Conservation (phyloP, 805 yeast genomes). For the Starmerella apis region DNA sequence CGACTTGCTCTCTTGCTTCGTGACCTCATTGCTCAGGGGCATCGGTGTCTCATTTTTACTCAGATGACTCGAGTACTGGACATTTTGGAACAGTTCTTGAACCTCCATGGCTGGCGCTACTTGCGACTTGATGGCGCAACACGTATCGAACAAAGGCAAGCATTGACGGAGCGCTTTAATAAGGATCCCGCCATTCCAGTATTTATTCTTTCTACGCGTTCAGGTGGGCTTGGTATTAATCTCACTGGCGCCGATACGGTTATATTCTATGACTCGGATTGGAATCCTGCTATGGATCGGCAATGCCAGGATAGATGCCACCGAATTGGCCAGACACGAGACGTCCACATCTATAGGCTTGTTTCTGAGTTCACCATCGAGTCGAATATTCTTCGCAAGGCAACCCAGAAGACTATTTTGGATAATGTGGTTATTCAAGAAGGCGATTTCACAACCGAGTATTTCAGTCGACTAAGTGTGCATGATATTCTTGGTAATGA, state of each 20-base stretch:
- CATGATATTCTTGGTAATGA: constrained; percentile 69
- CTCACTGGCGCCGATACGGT: constrained; percentile 98
- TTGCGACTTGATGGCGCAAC: constrained; percentile 97
- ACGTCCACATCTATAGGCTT: constrained; percentile 92
- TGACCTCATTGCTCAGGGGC: constrained; percentile 74
- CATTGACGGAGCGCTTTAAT: constrained; percentile 85
- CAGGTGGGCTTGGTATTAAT: constrained; percentile 97
- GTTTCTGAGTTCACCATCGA: constrained; percentile 95
- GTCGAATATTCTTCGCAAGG: constrained; percentile 84
- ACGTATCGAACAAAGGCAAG: constrained; percentile 90
- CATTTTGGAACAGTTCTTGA: constrained; percentile 81
- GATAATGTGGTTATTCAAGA: constrained; percentile 95
- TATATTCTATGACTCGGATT: constrained; percentile 93
- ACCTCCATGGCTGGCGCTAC: constrained; percentile 87
- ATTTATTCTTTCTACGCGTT: constrained; percentile 85
- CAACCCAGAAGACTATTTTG: constrained; percentile 85
- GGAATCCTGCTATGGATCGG: constrained; percentile 99
- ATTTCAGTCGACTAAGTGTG: constrained; percentile 77
- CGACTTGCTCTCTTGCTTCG: constrained; percentile 65
- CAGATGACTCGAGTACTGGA: constrained; percentile 97
- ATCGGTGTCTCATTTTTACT: constrained; percentile 88
- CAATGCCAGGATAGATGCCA: constrained; percentile 99
- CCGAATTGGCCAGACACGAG: constrained; percentile 96
- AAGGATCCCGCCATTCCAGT: constrained; percentile 77
- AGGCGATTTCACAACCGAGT: constrained; percentile 97